Conservation (phyloP, 441 rosid genomes). For the Euphorbia corollata region DNA sequence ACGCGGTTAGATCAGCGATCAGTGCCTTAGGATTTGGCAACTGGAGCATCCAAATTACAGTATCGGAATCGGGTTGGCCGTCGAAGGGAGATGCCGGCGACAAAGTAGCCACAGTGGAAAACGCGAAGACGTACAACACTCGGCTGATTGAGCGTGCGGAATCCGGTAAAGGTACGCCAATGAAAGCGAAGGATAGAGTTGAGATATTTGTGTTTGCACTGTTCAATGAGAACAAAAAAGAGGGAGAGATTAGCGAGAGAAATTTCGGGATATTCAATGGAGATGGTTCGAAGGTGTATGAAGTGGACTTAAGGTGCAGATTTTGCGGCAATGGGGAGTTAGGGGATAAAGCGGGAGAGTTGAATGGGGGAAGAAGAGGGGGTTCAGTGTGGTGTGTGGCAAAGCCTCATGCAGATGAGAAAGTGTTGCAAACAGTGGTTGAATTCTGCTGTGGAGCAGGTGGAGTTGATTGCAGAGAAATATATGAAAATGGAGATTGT, state of each 20-base stretch:
- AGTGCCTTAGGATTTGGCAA: constrained; percentile 42
- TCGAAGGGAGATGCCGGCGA: constrained; percentile 40
- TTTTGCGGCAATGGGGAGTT: constrained; percentile 41
- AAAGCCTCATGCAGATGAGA: constrained; percentile 58
- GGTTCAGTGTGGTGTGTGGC: constrained; percentile 74
- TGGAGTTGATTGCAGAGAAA: constrained; percentile 62
- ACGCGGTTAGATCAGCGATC: constrained; percentile 49
- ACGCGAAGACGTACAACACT: too few species aligned
- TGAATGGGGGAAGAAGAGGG: constrained; percentile 28
- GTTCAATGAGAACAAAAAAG: constrained; percentile 62
- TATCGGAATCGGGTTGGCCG: constrained; percentile 68
- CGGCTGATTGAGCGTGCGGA: constrained; percentile 3
- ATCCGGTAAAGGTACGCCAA: constrained; percentile 49
- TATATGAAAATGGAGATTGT: constrained; percentile 42
- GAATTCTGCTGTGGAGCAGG: constrained; percentile 63
- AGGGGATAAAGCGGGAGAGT: constrained; percentile 28
- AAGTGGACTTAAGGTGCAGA: constrained; percentile 50
- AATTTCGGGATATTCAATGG: constrained; percentile 54
- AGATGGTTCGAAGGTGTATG: constrained; percentile 53
- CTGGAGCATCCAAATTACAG: constrained; percentile 31
- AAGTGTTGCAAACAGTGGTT: constrained; percentile 45
- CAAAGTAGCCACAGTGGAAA: too few species aligned
- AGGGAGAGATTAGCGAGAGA: constrained; percentile 42
- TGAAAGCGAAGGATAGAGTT: constrained; percentile 37
- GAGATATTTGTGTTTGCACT: constrained; percentile 49